Base-by-base conservation (phyloP, 148 eudicot genomes). In the Euryodendron excelsum region DNA sequence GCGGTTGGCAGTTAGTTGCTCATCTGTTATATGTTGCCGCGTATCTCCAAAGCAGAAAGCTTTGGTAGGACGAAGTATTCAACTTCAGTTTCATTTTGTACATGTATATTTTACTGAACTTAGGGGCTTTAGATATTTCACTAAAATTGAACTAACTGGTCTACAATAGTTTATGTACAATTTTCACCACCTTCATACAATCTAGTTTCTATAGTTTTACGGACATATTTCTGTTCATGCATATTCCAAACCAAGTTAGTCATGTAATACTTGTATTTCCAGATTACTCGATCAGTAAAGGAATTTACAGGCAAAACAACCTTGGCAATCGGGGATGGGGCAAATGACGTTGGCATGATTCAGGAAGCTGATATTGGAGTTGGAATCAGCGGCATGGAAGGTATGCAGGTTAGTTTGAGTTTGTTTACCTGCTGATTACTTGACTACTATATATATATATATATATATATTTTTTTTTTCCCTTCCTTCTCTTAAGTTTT, bases 351-450 rank as follows among this genome's bases (percentile, higher is more conserved):
- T 21, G 89, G 89, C 2, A 86, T 86, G 89, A 80, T 86, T 81
- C 89, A 86, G 55, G 89, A 86, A 81, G 89, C 89, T 63, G 89
- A 86, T 81, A 86, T 86, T 68, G 89, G 86, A 70, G 81, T 86
- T 34, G 89, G 89, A 67, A 86, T 86, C 45, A 86, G 89, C 76
- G 89, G 89, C 52, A 76, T 83, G 84, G 89, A 86, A 79, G 89
- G 89, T 53, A 86, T 86, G 89, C 89, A 85, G 83, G 88, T 85
- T 44, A 68, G n/a, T n/a, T n/a, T n/a, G n/a, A n/a, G n/a, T n/a
- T n/a, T n/a, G n/a, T n/a, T n/a, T n/a, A 28, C 27, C 7, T 25
- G 72, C 61, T 12, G 2, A 15, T 48, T 58, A 5, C 58, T 17
- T 44, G 0, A 15, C 10, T 58, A 5, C 41, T 39, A n/a, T n/a